Evolutionary conservation across 331 rosid genomes (phyloP).

Genomic region (Acacia concinna): DNA sequence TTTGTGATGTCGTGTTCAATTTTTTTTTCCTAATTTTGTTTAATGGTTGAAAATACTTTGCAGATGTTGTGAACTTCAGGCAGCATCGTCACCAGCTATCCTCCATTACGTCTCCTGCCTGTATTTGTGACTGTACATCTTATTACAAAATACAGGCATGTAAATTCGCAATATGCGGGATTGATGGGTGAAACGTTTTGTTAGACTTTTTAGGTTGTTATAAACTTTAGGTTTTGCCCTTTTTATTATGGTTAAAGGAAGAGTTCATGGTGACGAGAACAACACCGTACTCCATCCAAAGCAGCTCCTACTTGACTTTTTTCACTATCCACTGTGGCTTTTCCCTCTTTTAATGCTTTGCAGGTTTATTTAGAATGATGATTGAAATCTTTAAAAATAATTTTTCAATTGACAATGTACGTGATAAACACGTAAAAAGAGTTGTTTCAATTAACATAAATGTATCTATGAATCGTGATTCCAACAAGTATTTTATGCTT

Average conservation of each 20-base stretch:
- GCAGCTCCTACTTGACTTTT: too few species aligned
- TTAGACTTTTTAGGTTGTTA: conserved; percentile 26
- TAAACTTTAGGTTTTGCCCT: conserved; percentile 38
- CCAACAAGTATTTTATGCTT: too few species aligned
- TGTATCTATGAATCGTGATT: too few species aligned
- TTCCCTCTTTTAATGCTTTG: too few species aligned
- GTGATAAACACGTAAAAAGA: too few species aligned
- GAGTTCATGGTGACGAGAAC: conserved; percentile 32
- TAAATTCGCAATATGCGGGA: conserved; percentile 46
- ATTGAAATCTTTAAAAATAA: too few species aligned
- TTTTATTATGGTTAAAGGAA: conserved; percentile 26
- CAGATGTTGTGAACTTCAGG: conserved; percentile 54
- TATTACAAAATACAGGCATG: conserved; percentile 48
- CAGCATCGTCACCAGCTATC: conserved; percentile 35
- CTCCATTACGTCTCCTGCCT: conserved; percentile 34
- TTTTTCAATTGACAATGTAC: too few species aligned
- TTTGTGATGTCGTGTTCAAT: neutral
- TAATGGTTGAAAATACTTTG: conserved; percentile 33
- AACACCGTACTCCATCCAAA: neutral
- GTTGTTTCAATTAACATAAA: too few species aligned
- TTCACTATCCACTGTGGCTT: too few species aligned
- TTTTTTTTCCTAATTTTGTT: conserved; percentile 24
- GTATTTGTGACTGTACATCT: conserved; percentile 55
- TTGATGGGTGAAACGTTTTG: conserved; percentile 38
- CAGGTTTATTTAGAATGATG: too few species aligned